Evolutionary conservation across 768 basidiomycete genomes (phyloP).

Genomic region (Naematelia encephala): DNA sequence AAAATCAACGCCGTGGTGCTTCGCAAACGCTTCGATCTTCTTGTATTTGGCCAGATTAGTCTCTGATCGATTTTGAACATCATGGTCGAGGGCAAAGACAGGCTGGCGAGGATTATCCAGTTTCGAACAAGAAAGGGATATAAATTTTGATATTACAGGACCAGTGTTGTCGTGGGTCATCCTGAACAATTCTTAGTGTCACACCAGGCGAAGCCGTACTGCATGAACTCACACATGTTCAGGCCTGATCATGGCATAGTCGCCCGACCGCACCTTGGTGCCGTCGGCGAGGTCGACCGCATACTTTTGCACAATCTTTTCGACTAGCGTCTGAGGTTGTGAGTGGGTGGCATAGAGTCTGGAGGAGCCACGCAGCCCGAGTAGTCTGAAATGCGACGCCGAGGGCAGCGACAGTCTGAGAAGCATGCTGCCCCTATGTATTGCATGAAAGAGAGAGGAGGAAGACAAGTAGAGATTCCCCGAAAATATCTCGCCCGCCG

Average conservation of each 20-base stretch:
- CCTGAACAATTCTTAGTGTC: constrained; percentile 21
- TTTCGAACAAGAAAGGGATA: constrained; percentile 83
- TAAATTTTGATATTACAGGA: constrained; percentile 96
- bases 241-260: constrained; percentile 99
- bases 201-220: too few relatives aligned
- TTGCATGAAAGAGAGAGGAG: too few relatives aligned
- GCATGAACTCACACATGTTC: constrained; percentile 67
- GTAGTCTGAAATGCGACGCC: not conserved
- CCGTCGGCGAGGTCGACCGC: constrained; percentile 81
- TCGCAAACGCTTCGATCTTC: constrained; percentile 84
- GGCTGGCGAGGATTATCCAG: constrained; percentile 77
- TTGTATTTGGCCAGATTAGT: constrained; percentile 93
- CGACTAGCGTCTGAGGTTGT: constrained; percentile 74
- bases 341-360: constrained; percentile 38
- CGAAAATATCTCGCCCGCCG: too few relatives aligned
- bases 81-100: constrained; percentile 96
- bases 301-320: constrained; percentile 97
- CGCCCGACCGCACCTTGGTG: constrained; percentile 81
- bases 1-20: constrained; percentile 81
- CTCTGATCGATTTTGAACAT: constrained; percentile 88
- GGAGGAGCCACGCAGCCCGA: not conserved
- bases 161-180: constrained; percentile 81
- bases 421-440: not conserved
- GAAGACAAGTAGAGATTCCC: too few relatives aligned
- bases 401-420: not conserved